Evolutionary conservation across 176 grass and related monocot genomes (phyloP).

Genomic region (Aegilops longissima): DNA sequence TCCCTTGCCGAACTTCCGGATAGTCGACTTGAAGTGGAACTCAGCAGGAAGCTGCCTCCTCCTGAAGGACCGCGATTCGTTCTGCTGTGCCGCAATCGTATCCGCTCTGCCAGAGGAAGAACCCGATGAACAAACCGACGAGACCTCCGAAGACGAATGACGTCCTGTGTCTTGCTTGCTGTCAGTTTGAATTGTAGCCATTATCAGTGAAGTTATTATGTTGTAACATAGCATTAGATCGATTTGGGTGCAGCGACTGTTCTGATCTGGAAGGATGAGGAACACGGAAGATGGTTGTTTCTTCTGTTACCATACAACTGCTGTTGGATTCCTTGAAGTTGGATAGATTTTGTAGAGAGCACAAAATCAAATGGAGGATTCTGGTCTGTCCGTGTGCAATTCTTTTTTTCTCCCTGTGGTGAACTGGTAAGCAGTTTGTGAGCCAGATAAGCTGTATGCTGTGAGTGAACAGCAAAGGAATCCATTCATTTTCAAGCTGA

Average conservation of each 20-base stretch:
- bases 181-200: background rate
- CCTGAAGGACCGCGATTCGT: conserved; percentile 78
- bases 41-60: conserved; percentile 70
- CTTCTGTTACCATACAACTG: background rate
- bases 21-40: conserved; percentile 88
- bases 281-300: conserved; percentile 11
- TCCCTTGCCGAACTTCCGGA: conserved; percentile 64
- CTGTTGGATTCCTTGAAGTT: background rate
- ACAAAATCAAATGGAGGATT: background rate
- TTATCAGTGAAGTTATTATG: background rate
- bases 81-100: conserved; percentile 77
- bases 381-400: background rate
- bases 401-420: background rate
- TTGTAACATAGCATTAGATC: conserved; percentile 34
- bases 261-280: background rate
- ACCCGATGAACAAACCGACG: conserved; percentile 39
- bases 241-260: background rate
- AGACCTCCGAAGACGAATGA: conserved; percentile 62
- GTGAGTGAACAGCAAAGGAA: conserved; percentile 14
- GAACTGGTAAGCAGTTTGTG: conserved; percentile 1
- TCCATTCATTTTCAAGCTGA: background rate
- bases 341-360: conserved; percentile 24
- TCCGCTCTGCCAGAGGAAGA: conserved; percentile 53
- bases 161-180: background rate
- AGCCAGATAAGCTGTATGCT: background rate